Evolutionary conservation across 2,329 filamentous ascomycete genomes (phyloP).

Genomic region (Penicillium sp.): DNA sequence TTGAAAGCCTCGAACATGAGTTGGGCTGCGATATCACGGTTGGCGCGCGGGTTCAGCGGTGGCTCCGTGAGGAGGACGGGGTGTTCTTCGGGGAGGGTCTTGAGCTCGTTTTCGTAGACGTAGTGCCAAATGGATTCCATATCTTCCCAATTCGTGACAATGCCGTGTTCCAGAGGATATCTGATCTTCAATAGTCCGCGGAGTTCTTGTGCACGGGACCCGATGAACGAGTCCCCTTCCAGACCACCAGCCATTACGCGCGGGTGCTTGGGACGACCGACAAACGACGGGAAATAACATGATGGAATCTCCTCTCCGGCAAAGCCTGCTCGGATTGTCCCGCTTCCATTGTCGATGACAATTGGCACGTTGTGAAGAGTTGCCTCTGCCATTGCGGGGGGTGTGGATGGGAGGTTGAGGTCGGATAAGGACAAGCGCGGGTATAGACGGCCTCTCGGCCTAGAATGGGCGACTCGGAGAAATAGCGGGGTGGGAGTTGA

Average conservation of each 20-base stretch:
- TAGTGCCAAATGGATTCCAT: slow-evolving; percentile 99
- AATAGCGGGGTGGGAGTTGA: slow-evolving; percentile 3
- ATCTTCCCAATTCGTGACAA: slow-evolving; percentile 98
- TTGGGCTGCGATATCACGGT: slow-evolving; percentile 91
- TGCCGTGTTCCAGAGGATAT: slow-evolving; percentile 92
- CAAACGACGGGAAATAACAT: slow-evolving; percentile 94
- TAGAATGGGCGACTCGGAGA: slow-evolving; percentile 14
- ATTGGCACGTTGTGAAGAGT: slow-evolving; percentile 91
- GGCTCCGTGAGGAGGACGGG: slow-evolving; percentile 93
- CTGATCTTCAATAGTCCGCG: slow-evolving; percentile 88
- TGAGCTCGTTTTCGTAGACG: slow-evolving; percentile 89
- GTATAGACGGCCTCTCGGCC: slow-evolving; percentile 28
- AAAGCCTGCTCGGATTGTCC: slow-evolving; percentile 93
- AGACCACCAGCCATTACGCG: slow-evolving; percentile 91
- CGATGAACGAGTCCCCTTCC: slow-evolving; percentile 95
- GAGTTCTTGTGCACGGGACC: slow-evolving; percentile 79
- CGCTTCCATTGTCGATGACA: slow-evolving; percentile 97
- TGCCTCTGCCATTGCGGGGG: slow-evolving; percentile 51
- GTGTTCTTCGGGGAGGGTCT: slow-evolving; percentile 97
- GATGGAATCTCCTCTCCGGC: slow-evolving; percentile 92
- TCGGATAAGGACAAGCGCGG: slow-evolving; percentile 16
- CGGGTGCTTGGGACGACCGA: slow-evolving; percentile 89
- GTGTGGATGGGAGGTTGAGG: slow-evolving; percentile 12
- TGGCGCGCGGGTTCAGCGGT: slow-evolving; percentile 85
- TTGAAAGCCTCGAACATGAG: slow-evolving; percentile 99